Evolutionary conservation across 163 green algal genomes (phyloP), one percentile per base, ranked within the genome.

Genomic region (Scenedesmus sp.): DNA sequence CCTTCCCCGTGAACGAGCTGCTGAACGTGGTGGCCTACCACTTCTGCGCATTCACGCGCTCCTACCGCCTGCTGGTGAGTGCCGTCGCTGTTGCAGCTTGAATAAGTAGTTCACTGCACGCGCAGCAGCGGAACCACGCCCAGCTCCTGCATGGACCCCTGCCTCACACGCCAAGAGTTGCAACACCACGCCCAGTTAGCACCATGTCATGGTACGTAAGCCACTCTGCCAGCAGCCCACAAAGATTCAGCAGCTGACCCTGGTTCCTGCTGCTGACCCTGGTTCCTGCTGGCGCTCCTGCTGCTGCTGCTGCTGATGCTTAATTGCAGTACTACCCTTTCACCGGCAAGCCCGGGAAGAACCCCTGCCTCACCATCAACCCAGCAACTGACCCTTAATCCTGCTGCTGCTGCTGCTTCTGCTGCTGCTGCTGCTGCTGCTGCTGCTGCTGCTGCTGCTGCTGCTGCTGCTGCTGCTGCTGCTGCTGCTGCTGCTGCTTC

Each of bases 281-380:
- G 34, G 34, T 46, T 46, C 34, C 34, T 46, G 34, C 34, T 46
- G 34, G 18, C 15, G 18, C 74, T 83, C 18, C 74, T 55, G 20
- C 74, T 83, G 74, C 74, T 2, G 54, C n/a, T 82, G 85, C 74
- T 26, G 20, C 16, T 1, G 77, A n/a, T 26, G 5, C 34, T 9
- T 10, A 34, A 46, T 46, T 46, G 34, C 64, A 90, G 85, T 90
- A 90, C 64, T 54, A 56, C 15, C 85, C 85, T 4, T 90, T 60
- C 64, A 34, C 13, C 0, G 52, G 55, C 12, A 82, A 79, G 64
- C 26, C n/a, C 10, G 85, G 85, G 4, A 77, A 83, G 34, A 90
- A 90, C 66, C 85, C 85, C 6, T 90, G 85, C 85, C 55, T 90
- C 13, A 82, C 85, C 85, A 90, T 90, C 66, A 46, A 46, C 34